Conservation (phyloP, 2,329 filamentous ascomycete species). For the Nothophoma quercina region DNA sequence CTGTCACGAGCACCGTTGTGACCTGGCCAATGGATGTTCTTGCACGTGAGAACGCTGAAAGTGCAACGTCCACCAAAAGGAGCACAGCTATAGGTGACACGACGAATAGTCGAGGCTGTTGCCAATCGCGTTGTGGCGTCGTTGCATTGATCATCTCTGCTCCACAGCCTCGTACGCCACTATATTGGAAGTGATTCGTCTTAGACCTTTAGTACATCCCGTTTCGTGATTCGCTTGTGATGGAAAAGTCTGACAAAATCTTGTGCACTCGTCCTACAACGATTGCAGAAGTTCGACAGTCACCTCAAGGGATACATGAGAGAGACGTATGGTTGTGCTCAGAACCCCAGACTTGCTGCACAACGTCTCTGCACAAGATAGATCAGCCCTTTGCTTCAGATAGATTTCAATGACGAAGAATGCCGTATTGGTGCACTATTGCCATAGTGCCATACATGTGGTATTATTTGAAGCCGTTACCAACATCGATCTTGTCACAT, state of each 20-base stretch:
- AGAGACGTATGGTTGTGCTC: constrained; percentile 3
- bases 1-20: neutral
- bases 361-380: neutral
- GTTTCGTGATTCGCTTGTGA: neutral
- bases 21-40: neutral
- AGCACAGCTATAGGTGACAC: constrained; percentile 11
- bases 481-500: neutral
- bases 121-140: constrained; percentile 21
- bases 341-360: neutral
- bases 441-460: neutral
- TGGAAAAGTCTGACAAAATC: constrained; percentile 9
- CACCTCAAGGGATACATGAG: neutral
- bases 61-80: constrained; percentile 12
- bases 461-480: neutral
- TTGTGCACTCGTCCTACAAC: constrained; percentile 8
- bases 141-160: constrained; percentile 15
- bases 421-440: neutral
- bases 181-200: constrained; percentile 18
- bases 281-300: constrained; percentile 7
- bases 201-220: neutral
- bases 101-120: neutral
- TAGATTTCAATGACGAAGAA: neutral
- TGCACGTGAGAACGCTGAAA: constrained; percentile 4
- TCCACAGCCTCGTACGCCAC: constrained; percentile 16
- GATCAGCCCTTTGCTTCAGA: constrained; percentile 4